A percentile compares a stretch with the other conserved stretches of the same genome.
Evolutionary conservation across 805 yeast species (phyloP).

Genomic region (Barnettozyma botsteinii): DNA sequence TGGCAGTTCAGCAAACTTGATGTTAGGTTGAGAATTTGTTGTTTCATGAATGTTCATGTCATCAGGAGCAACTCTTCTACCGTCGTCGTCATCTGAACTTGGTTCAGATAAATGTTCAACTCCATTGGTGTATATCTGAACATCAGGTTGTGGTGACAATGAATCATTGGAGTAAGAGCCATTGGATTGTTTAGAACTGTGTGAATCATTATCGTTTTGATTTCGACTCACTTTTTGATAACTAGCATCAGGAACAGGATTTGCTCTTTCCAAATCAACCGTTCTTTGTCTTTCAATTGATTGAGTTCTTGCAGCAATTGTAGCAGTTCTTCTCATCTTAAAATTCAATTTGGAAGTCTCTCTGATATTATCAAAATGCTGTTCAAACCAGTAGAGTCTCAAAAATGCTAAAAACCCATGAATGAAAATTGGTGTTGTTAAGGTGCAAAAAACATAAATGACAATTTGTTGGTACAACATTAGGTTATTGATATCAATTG

Average conservation of each 20-base stretch:
- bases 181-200: slow-evolving; percentile 2
- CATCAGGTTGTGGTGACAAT: slow-evolving; percentile 5
- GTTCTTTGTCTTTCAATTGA: slow-evolving; percentile 20
- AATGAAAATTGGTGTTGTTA: slow-evolving; percentile 85
- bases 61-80: slow-evolving; percentile 7
- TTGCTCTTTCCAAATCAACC: slow-evolving; percentile 6
- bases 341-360: slow-evolving; percentile 71
- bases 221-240: not conserved
- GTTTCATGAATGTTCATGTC: slow-evolving; percentile 1
- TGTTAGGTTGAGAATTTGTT: slow-evolving; percentile 5
- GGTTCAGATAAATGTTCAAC: slow-evolving; percentile 22
- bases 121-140: slow-evolving; percentile 4
- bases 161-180: slow-evolving; percentile 16
- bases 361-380: slow-evolving; percentile 77
- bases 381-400: slow-evolving; percentile 84
- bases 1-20: slow-evolving; percentile 23
- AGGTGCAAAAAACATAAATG: slow-evolving; percentile 52
- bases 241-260: not conserved
- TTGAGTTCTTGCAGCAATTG: slow-evolving; percentile 50
- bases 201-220: not conserved
- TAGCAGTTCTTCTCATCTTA: slow-evolving; percentile 75
- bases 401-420: slow-evolving; percentile 73
- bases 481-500: slow-evolving; percentile 61
- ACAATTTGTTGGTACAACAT: slow-evolving; percentile 75
- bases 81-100: slow-evolving; percentile 18